phyloP scores from a whole-genome alignment of 352 stramenopile species.

The Phytophthora ramorum region DNA sequence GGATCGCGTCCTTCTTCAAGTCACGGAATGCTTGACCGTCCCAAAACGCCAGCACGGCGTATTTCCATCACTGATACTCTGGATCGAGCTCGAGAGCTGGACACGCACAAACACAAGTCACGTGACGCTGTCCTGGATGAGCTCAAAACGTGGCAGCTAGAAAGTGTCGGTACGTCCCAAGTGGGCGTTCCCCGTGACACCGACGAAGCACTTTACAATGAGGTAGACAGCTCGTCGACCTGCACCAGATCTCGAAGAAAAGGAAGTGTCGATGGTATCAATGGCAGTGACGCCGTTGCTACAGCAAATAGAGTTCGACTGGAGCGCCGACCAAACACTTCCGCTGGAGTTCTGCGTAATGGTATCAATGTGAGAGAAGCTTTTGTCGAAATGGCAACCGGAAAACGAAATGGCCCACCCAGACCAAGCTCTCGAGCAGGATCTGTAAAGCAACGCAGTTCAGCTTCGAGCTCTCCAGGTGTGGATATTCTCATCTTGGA shows the following conservation, averaged over 20 bases:
- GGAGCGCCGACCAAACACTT: conserved; percentile 59
- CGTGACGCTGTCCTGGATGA: conserved; percentile 72
- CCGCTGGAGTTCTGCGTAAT: conserved; percentile 53
- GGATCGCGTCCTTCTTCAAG: conserved; percentile 18
- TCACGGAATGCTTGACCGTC: conserved; percentile 38
- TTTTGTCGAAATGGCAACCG: conserved; percentile 47
- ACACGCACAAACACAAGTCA: conserved; percentile 64
- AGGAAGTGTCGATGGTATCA: conserved; percentile 30
- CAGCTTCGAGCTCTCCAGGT: conserved; percentile 18
- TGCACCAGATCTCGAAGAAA: conserved; percentile 28
- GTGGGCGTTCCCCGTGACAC: conserved; percentile 43
- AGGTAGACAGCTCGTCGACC: conserved; percentile 4
- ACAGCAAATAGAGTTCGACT: conserved; percentile 15
- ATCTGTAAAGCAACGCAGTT: conserved; percentile 18
- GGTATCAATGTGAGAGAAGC: conserved; percentile 53
- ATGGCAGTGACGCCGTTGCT: conserved; percentile 1
- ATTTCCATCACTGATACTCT: conserved; percentile 86
- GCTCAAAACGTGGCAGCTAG: conserved; percentile 70
- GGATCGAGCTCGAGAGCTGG: conserved; percentile 71
- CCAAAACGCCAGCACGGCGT: conserved; percentile 59
- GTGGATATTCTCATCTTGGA: conserved; percentile 73
- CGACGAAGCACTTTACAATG: conserved; percentile 28
- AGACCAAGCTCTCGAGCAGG: conserved; percentile 24
- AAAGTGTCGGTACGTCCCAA: conserved; percentile 49
- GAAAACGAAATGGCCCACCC: conserved; percentile 6